Percentiles rank a stretch among this genome's conserved stretches.
Conservation (phyloP, 2,329 filamentous ascomycete genomes). For the Trichoderma sp. region DNA sequence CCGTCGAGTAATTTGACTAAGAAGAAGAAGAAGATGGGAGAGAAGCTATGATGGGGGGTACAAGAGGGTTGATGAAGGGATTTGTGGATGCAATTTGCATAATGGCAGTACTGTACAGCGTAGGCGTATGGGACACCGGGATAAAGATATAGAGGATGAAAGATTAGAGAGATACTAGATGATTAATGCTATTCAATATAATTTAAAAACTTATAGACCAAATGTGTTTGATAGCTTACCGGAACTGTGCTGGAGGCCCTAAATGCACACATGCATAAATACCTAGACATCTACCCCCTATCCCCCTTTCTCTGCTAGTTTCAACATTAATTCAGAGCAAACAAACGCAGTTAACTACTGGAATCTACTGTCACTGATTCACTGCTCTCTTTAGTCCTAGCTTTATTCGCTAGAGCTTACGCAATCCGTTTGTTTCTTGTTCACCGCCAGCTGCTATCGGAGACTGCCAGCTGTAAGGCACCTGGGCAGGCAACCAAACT, state of each 20-base stretch:
- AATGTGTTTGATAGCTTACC: no score
- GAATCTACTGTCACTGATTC: neutral
- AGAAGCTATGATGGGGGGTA: conserved; percentile 29
- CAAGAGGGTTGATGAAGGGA: neutral
- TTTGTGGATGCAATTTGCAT: no score
- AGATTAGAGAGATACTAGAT: neutral
- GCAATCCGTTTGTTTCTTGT: neutral
- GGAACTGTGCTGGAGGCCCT: no score
- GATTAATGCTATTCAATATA: neutral
- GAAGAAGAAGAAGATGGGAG: conserved; percentile 25
- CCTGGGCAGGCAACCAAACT: neutral
- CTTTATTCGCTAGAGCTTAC: neutral
- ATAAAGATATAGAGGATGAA: neutral
- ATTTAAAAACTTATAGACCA: no score
- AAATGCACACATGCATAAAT: no score
- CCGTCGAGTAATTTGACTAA: conserved; percentile 27
- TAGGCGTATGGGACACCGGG: neutral
- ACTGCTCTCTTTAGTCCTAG: neutral
- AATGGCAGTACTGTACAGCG: no score
- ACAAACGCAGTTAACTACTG: neutral
- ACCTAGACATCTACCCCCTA: no score
- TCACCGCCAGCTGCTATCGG: neutral
- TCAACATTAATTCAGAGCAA: neutral
- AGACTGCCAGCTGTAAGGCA: neutral
- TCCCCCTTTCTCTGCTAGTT: neutral